A percentile compares a stretch with the other conserved stretches of the same genome.
Evolutionary conservation across 2,329 filamentous ascomycete genomes (phyloP).

Genomic region (Davidsoniella eucalypti): DNA sequence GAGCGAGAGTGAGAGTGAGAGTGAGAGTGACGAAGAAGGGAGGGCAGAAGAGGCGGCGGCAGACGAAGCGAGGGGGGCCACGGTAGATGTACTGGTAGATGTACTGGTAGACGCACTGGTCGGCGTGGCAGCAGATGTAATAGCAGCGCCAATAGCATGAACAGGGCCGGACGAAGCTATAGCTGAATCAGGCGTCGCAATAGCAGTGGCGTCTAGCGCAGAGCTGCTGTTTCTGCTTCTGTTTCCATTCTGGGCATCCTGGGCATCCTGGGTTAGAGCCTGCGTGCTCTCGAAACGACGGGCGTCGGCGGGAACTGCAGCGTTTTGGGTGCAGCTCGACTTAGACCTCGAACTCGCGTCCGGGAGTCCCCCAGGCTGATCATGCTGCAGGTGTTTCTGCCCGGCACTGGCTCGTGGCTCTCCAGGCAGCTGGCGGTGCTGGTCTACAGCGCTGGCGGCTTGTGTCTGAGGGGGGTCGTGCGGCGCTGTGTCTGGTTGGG

Average conservation of each 20-base stretch:
- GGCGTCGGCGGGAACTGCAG: not conserved
- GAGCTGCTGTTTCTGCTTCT: not conserved
- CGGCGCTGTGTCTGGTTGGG: conserved; percentile 11
- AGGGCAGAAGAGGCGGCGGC: not conserved
- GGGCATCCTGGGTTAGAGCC: conserved; percentile 5
- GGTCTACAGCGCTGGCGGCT: not conserved
- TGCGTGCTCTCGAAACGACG: conserved; percentile 10
- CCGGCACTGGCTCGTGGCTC: not conserved
- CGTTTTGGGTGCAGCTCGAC: conserved; percentile 8
- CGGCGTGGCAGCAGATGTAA: not conserved
- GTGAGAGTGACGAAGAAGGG: not conserved
- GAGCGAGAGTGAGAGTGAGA: not conserved
- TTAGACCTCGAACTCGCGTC: conserved; percentile 4
- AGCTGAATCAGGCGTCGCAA: not conserved
- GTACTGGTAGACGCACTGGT: not conserved
- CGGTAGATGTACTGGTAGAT: not conserved
- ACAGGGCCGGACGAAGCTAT: conserved; percentile 1
- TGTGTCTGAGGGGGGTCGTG: conserved; percentile 8
- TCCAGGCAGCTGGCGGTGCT: not conserved
- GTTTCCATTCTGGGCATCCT: conserved; percentile 1
- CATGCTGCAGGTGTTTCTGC: conserved; percentile 9
- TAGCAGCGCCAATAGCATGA: not conserved
- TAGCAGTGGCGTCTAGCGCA: not conserved
- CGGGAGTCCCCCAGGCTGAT: conserved; percentile 11
- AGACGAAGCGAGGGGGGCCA: not conserved